Conservation (phyloP, 192 early-diverging fungal species). For the Coemansia sp. region DNA sequence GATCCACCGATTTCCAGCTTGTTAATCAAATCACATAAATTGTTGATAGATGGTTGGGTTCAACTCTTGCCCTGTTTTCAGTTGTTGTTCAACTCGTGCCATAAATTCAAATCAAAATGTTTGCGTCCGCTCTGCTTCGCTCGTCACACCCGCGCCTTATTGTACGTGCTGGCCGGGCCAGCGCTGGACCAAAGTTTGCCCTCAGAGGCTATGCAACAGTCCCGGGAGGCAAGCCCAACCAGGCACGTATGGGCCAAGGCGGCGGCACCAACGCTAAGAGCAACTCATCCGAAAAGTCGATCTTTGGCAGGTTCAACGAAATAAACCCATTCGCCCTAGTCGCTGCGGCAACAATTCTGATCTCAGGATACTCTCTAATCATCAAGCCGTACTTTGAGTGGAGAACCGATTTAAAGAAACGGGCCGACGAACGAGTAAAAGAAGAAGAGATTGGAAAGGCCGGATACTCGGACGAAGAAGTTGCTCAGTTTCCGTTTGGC, state of each 20-base stretch:
- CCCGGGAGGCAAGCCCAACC: constrained; percentile 12
- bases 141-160: constrained; percentile 9
- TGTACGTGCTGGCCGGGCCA: neutral
- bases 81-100: neutral
- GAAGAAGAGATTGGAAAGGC: constrained; percentile 9
- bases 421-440: constrained; percentile 6
- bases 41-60: no score
- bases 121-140: neutral
- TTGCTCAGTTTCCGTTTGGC: constrained; percentile 43
- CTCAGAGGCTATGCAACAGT: neutral
- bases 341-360: constrained; percentile 21
- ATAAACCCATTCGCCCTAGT: constrained; percentile 37
- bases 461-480: constrained; percentile 19
- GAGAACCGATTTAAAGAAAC: constrained; percentile 15
- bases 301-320: constrained; percentile 18
- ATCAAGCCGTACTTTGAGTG: constrained; percentile 44
- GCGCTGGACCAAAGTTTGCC: neutral
- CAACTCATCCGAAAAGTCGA: neutral
- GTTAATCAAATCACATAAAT: no score
- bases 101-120: neutral
- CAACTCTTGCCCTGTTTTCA: no score
- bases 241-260: constrained; percentile 39
- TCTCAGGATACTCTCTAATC: constrained; percentile 25
- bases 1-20: no score
- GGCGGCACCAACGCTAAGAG: neutral